Evolutionary conservation across 257 asterid genomes (phyloP), one percentile per base, ranked within the genome.

Genomic region (Solanum neorickii): DNA sequence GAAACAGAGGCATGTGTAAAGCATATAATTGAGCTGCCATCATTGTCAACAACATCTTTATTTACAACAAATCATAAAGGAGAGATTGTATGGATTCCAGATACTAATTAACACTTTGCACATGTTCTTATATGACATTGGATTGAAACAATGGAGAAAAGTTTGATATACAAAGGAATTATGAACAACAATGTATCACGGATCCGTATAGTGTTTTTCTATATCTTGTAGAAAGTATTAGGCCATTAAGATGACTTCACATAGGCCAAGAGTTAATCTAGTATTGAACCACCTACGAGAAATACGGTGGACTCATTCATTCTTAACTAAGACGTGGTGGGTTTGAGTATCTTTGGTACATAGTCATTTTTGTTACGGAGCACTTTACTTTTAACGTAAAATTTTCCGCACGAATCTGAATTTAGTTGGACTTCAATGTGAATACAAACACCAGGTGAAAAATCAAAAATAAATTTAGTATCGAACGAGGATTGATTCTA

Each of bases 311-410:
- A 52, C 10, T 52, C 23, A 6, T 52, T 16, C 4, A 16, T 52
- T 0, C 21, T 49, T 52, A 52, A 52, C 0, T 10, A 52, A 52
- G 0, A 52, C 23, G 10, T 52, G 4, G 0, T 21, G 13, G 0
- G 0, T 42, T 42, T 3, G 1, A 3, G 47, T 10, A 3, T 0
- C 14, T 0, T 42, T 42, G 47, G 4, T 52, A 52, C 1, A 4
- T 1, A 52, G 0, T 2, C n/a, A 0, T 3, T 20, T 49, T 49
- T 15, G 0, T 15, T 49, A 49, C 9, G 60, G 3, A 49, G 9
- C 3, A 20, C 0, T 49, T 49, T 49, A 49, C 3, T 8, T 7
- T 0, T 1, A 49, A 49, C 5, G 0, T 47, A 3, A 1, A 3
- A 15, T 8, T 49, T 49, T 5, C 0, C 1, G 7, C 3, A 1